A percentile compares a stretch with the other conserved stretches of the same genome.
These are phyloP conservation scores for Starmerella bombi DNA, from an alignment of 805 yeast genomes.

Conservation along the genomic window DNA sequence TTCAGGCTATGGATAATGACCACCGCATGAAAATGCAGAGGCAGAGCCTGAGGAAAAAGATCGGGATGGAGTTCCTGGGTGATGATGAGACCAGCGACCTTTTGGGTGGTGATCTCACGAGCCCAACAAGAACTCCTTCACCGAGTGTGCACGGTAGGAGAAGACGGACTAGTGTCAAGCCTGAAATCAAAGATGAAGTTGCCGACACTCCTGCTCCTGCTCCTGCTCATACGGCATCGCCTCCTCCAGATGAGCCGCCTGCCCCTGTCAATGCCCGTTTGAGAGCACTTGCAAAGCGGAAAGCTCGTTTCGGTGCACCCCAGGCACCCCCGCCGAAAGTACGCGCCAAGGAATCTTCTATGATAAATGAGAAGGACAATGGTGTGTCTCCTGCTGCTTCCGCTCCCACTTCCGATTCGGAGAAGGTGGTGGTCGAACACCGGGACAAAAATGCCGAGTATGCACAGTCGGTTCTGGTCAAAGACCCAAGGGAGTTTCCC, in stretches of 20 bases:
- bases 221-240: slow-evolving; percentile 9
- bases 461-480: slow-evolving; percentile 56
- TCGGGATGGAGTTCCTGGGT: slow-evolving; percentile 34
- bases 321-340: slow-evolving; percentile 24
- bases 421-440: slow-evolving; percentile 74
- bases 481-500: slow-evolving; percentile 72
- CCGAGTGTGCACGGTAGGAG: neutral
- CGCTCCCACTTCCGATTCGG: slow-evolving; percentile 19
- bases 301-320: slow-evolving; percentile 46
- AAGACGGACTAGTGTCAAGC: slow-evolving; percentile 1
- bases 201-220: slow-evolving; percentile 1
- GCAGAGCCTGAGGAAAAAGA: slow-evolving; percentile 31
- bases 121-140: neutral
- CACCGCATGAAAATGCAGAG: slow-evolving; percentile 41
- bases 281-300: slow-evolving; percentile 87
- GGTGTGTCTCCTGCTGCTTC: neutral
- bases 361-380: neutral
- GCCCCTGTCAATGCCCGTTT: slow-evolving; percentile 41
- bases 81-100: slow-evolving; percentile 26
- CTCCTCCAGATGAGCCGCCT: slow-evolving; percentile 7
- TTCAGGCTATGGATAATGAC: slow-evolving; percentile 31
- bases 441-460: slow-evolving; percentile 40
- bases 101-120: slow-evolving; percentile 11
- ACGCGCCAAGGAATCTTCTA: slow-evolving; percentile 13
- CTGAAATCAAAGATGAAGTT: slow-evolving; percentile 12